Conservation (phyloP, 1,139 yeast species). For the Candida albicans region DNA sequence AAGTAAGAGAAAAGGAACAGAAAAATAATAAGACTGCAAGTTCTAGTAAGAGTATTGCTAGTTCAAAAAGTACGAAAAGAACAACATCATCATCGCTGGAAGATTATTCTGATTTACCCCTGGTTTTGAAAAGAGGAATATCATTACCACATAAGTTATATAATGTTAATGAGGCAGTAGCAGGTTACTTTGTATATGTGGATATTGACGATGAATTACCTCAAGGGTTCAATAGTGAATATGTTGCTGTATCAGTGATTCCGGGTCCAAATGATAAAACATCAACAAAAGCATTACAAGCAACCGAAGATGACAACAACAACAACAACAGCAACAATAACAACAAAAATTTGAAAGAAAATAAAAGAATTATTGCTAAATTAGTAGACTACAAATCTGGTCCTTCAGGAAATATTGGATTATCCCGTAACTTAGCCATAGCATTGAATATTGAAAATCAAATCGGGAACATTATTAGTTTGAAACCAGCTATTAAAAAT, state of each 20-base stretch:
- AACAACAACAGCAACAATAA: not conserved
- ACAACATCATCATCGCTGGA: constrained; percentile 16
- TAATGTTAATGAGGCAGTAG: constrained; percentile 17
- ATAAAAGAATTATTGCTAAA: constrained; percentile 54
- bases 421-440: constrained; percentile 57
- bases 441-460: constrained; percentile 55
- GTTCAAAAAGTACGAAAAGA: constrained; percentile 18
- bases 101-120: constrained; percentile 32
- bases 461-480: constrained; percentile 55
- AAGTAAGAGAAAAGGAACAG: constrained; percentile 44
- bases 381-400: constrained; percentile 37
- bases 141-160: constrained; percentile 52
- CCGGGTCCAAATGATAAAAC: constrained; percentile 48
- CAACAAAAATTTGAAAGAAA: constrained; percentile 32
- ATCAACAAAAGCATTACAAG: constrained; percentile 16
- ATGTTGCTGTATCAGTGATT: constrained; percentile 60
- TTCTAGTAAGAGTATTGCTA: constrained; percentile 28
- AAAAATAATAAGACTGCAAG: constrained; percentile 9
- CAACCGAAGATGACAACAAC: constrained; percentile 1
- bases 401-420: constrained; percentile 49
- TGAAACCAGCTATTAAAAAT: constrained; percentile 51
- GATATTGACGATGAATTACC: constrained; percentile 39
- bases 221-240: constrained; percentile 28
- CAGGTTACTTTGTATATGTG: constrained; percentile 44
- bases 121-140: constrained; percentile 53